phyloP scores from a whole-genome alignment of 192 early-diverging fungal genomes.

The Pilaira anomala region DNA sequence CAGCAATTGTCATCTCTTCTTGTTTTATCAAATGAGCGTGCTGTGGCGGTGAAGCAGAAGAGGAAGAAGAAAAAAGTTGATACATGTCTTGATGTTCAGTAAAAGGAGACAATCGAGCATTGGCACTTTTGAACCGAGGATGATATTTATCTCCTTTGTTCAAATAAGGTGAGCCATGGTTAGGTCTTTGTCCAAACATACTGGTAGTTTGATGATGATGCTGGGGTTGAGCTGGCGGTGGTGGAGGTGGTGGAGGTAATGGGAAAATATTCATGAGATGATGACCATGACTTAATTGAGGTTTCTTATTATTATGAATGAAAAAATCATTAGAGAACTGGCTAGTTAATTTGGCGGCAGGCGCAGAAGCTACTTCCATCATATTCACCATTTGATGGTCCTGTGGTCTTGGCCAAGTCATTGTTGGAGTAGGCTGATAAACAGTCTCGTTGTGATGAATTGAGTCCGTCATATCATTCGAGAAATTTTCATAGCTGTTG shows the following conservation, averaged over 20 bases:
- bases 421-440: no score
- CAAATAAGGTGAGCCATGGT: not conserved
- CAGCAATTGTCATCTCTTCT: not conserved
- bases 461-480: no score
- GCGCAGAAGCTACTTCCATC: no score
- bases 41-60: not conserved
- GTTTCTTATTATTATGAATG: no score
- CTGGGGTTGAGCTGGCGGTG: not conserved
- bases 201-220: not conserved
- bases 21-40: not conserved
- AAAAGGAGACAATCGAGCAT: conserved; percentile 7
- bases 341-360: no score
- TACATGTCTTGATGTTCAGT: not conserved
- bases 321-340: no score
- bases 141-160: conserved; percentile 4
- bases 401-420: no score
- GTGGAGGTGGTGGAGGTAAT: not conserved
- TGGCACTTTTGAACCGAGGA: conserved; percentile 12
- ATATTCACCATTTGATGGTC: no score
- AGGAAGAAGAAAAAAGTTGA: not conserved
- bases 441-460: no score
- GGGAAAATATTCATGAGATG: not conserved
- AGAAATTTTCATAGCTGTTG: no score
- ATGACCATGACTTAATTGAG: no score
- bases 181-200: no score